Evolutionary conservation across 148 eudicot genomes (phyloP), one percentile per base, ranked within the genome.

Genomic region (Fallopia convolvulus): DNA sequence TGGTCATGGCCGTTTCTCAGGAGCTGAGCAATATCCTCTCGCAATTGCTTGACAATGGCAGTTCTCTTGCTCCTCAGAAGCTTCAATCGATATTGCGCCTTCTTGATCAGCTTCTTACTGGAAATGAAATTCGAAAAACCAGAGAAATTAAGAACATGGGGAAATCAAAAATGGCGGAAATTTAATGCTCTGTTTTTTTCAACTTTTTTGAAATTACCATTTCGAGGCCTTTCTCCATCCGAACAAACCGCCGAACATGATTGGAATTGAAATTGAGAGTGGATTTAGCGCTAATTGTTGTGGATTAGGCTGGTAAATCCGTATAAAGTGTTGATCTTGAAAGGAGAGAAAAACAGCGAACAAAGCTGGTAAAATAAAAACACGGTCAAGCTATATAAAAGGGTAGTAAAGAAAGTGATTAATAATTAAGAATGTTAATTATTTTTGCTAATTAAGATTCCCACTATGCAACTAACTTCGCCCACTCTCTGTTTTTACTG

Each of bases 161-260:
- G 21, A 13, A 44, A 13, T 8, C 0, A 48, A 20, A 14, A 61
- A 20, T 6, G 10, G 13, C 30, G 4, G 20, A 6, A 61, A 77
- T 1, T 26, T 36, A 39, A 44, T 11, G 3, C 10, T 17, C 46
- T 11, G n/a, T 36, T 40, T 18, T 72, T 26, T 26, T 26, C 1
- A 26, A 26, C 30, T 26, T 26, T 26, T 26, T 26, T 26, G 30
- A 32, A 8, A 26, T 75, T 86, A 92, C 98, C 97, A 94, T 36
- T 83, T 86, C 6, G 98, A 92, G 50, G 96, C 97, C 80, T 92
- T 92, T 84, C 93, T 87, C 97, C 98, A 92, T 48, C 93, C 92
- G 79, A 90, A 88, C 21, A 92, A 65, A 52, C 82, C 32, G 26
- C 85, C 87, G 75, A 94, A 89, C 95, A 92, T 91, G 41, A 52